Conservation (phyloP, 2,329 filamentous ascomycete species). For the Beauveria scarabaeidicola region DNA sequence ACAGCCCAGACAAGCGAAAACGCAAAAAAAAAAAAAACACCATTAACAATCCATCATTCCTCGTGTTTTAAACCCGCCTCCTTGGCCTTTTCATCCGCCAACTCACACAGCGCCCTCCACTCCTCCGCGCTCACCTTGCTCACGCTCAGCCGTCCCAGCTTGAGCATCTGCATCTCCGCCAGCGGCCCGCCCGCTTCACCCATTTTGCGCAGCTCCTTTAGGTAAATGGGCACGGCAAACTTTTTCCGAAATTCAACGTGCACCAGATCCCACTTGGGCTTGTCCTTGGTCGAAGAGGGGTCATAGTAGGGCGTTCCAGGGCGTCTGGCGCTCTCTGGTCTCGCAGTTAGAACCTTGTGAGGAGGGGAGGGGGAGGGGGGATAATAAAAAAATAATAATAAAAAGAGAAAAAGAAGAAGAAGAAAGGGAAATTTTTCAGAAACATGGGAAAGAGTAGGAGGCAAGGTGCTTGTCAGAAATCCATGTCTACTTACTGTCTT, state of each 20-base stretch:
- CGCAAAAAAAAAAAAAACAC: neutral
- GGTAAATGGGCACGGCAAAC: slow-evolving; percentile 60
- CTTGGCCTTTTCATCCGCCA: slow-evolving; percentile 38
- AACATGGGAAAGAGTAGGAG: neutral
- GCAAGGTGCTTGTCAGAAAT: no score
- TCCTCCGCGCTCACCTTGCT: slow-evolving; percentile 55
- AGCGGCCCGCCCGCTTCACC: slow-evolving; percentile 48
- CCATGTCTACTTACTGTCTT: slow-evolving; percentile 53
- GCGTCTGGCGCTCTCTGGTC: slow-evolving; percentile 24
- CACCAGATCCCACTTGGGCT: slow-evolving; percentile 71
- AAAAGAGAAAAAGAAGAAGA: neutral
- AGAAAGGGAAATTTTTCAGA: neutral
- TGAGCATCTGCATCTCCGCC: slow-evolving; percentile 74
- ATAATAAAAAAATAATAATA: no score
- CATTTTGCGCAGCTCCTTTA: slow-evolving; percentile 63
- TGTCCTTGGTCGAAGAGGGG: slow-evolving; percentile 51
- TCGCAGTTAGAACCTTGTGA: neutral
- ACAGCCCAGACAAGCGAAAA: neutral
- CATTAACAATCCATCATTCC: neutral
- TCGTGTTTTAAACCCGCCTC: slow-evolving; percentile 31
- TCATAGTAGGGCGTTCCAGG: slow-evolving; percentile 67
- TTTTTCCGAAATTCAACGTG: slow-evolving; percentile 83
- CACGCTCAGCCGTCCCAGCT: slow-evolving; percentile 75
- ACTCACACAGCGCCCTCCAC: slow-evolving; percentile 53
- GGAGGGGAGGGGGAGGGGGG: neutral